Conservation (phyloP, 2,329 filamentous ascomycete species). For the Herpomyces periplanetae region DNA sequence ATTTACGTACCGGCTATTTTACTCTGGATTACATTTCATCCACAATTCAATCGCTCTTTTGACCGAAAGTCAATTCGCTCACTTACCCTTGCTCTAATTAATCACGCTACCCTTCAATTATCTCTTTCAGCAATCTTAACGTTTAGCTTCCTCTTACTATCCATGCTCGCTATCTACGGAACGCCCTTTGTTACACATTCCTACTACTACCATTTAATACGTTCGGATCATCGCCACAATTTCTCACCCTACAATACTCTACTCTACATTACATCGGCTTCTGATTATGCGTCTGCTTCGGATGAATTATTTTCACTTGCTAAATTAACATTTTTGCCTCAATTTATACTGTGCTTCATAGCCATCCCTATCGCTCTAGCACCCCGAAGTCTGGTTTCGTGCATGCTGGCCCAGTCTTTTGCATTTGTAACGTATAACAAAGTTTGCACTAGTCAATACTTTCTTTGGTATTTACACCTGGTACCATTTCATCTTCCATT, state of each 20-base stretch:
- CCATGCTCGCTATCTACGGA: constrained; percentile 19
- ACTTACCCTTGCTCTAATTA: constrained; percentile 14
- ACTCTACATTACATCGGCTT: constrained; percentile 44
- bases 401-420: constrained; percentile 81
- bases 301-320: constrained; percentile 17
- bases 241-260: constrained; percentile 86
- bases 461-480: constrained; percentile 5
- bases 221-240: constrained; percentile 87
- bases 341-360: constrained; percentile 37
- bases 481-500: constrained; percentile 4
- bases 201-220: constrained; percentile 61
- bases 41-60: constrained; percentile 2
- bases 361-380: constrained; percentile 34
- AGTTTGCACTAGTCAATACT: constrained; percentile 83
- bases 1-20: constrained; percentile 52
- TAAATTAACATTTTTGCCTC: constrained; percentile 53
- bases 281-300: constrained; percentile 7
- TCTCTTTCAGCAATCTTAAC: constrained; percentile 35
- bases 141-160: constrained; percentile 4
- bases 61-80: constrained; percentile 9
- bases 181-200: constrained; percentile 50
- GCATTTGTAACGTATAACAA: constrained; percentile 95
- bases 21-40: constrained; percentile 24
- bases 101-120: constrained; percentile 19
- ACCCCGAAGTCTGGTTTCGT: constrained; percentile 37